Conservation (phyloP, 257 asterid genomes). For the Fraxinus anomala region DNA sequence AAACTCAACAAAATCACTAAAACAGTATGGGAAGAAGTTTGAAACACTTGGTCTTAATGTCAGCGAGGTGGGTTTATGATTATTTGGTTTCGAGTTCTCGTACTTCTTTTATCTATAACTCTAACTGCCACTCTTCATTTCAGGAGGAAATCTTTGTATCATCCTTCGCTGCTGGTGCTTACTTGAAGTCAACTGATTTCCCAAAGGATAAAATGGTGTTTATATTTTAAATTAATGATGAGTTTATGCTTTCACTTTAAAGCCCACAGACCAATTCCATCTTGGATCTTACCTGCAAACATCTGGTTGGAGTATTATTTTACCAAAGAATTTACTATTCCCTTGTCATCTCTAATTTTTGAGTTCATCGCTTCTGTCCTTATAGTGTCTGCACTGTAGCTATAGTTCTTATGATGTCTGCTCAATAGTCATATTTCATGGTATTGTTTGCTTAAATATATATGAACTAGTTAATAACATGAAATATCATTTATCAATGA, state of each 20-base stretch:
- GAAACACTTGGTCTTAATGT: constrained; percentile 90
- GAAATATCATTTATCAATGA: constrained; percentile 5
- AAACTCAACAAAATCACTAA: constrained; percentile 96
- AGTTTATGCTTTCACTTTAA: not conserved
- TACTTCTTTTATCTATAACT: constrained; percentile 9
- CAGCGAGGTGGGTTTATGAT: constrained; percentile 59
- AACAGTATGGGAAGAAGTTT: constrained; percentile 92
- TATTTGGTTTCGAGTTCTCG: constrained; percentile 10
- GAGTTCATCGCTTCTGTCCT: constrained; percentile 8
- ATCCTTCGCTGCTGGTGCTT: constrained; percentile 98
- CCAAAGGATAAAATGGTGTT: constrained; percentile 97
- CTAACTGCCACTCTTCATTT: constrained; percentile 29
- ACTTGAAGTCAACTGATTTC: constrained; percentile 85
- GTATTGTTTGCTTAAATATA: constrained; percentile 9
- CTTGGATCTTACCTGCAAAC: constrained; percentile 12
- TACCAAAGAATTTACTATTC: constrained; percentile 17
- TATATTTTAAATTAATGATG: not conserved
- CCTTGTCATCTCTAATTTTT: constrained; percentile 2
- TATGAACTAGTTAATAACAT: not conserved
- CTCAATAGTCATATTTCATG: not conserved
- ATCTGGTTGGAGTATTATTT: not conserved
- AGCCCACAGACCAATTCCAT: constrained; percentile 4
- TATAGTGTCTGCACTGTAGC: not conserved
- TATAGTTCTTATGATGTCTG: not conserved
- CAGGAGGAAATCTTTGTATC: constrained; percentile 99